Evolutionary conservation across 768 basidiomycete species (phyloP).

Genomic region (Tulasnella sp.): DNA sequence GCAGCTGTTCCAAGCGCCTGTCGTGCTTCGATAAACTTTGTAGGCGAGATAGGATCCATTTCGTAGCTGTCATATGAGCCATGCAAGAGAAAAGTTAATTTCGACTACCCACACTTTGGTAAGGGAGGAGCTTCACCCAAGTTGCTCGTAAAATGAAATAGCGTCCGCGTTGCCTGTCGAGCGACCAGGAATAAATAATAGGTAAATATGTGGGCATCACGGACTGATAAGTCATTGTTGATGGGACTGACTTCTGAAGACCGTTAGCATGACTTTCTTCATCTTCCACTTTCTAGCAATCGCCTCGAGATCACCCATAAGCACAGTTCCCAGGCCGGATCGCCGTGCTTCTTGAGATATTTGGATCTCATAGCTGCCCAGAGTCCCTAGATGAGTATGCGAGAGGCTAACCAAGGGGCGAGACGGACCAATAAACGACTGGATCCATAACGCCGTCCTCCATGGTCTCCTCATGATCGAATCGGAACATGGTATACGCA

Average conservation of each 20-base stretch:
- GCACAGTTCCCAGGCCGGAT: constrained; percentile 29
- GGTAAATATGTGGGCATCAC: too few species aligned
- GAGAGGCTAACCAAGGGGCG: not conserved
- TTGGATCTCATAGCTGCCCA: constrained; percentile 36
- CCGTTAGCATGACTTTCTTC: constrained; percentile 37
- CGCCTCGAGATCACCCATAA: constrained; percentile 33
- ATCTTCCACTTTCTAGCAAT: constrained; percentile 32
- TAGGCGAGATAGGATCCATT: constrained; percentile 29
- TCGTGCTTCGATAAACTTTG: not conserved
- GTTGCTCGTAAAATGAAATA: constrained; percentile 30
- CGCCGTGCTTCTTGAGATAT: constrained; percentile 18
- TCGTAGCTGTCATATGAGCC: not conserved
- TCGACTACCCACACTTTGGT: not conserved
- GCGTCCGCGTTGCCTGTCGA: constrained; percentile 30
- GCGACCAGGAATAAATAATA: not conserved
- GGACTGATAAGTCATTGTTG: not conserved
- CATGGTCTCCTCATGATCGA: constrained; percentile 35
- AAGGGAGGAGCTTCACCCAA: constrained; percentile 25
- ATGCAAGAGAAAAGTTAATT: not conserved
- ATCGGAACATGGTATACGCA: constrained; percentile 35
- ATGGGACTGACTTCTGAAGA: constrained; percentile 33
- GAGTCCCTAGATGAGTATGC: not conserved
- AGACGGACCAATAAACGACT: constrained; percentile 36
- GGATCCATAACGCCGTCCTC: constrained; percentile 29
- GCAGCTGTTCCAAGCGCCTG: not conserved